Conservation (phyloP, 2,329 filamentous ascomycete genomes). For the Epichloe glyceriae region DNA sequence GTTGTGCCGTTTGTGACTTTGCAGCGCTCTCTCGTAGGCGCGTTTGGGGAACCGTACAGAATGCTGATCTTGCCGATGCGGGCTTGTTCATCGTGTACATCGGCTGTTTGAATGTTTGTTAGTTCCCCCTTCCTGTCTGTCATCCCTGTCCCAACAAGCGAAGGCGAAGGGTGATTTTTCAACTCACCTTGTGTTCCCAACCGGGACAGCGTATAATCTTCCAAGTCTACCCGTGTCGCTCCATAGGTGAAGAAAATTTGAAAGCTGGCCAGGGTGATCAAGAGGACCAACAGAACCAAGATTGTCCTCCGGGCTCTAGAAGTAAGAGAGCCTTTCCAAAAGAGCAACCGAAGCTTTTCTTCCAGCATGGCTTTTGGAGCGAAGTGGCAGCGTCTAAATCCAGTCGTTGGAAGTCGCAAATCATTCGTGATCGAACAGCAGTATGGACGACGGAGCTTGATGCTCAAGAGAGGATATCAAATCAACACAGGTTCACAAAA, state of each 20-base stretch:
- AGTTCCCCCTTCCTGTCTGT: not conserved
- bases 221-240: not conserved
- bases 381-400: not conserved
- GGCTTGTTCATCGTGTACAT: constrained; percentile 4
- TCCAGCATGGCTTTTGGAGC: not conserved
- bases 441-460: not conserved
- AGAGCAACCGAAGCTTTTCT: not conserved
- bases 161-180: not conserved
- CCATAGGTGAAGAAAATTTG: not conserved
- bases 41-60: constrained; percentile 1
- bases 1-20: constrained; percentile 22
- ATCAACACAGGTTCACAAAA: too few species aligned
- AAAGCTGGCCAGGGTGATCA: not conserved
- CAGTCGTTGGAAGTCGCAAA: not conserved
- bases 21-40: constrained; percentile 15
- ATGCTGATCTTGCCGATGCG: constrained; percentile 5
- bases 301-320: not conserved
- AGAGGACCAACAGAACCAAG: not conserved
- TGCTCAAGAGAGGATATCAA: not conserved
- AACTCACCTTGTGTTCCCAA: constrained; percentile 1
- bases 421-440: not conserved
- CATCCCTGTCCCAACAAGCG: too few species aligned
- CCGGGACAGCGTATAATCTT: not conserved
- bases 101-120: not conserved
- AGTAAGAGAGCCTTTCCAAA: not conserved